Evolutionary conservation across 108 stramenopile species (phyloP), one percentile per base, ranked within the genome.

Genomic region (Cyclotella baltica): DNA sequence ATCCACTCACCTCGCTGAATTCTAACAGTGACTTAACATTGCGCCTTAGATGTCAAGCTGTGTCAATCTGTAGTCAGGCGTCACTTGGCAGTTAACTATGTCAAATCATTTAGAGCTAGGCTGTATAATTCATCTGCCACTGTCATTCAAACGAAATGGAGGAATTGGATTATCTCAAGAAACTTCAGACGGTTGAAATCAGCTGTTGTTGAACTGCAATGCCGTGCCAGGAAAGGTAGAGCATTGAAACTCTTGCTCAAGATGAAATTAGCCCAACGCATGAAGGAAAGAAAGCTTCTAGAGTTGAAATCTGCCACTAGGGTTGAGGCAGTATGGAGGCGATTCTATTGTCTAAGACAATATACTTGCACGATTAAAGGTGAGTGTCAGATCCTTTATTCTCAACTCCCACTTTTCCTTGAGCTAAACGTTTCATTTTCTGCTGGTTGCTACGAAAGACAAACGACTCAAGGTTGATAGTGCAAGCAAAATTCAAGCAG

Each of bases 61-160:
- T 57, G 55, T 28, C 55, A 57, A 57, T 22, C 55, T 57, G 52
- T 53, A 5, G 52, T 53, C 22, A 10, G 52, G 20, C 52, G 52
- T n/a, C 22, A 5, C n/a, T 53, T 22, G 22, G 52, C 52, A 20
- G 20, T 5, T n/a, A 18, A 22, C n/a, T n/a, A 22, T 10, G 16
- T 53, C 5, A 4, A 18, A 5, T 53, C 22, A 5, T n/a, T 53
- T 18, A 18, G n/a, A n/a, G n/a, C 22, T n/a, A 22, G 5, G 52
- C 5, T 20, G 5, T 53, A 53, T n/a, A 20, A 20, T 53, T 18
- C 52, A n/a, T 4, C 52, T n/a, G 52, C 52, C 5, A 22, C 52
- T n/a, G 52, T 53, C 11, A 53, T 53, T 5, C 52, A 53, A 53
- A 20, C 52, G n/a, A 18, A 22, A n/a, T 53, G 52, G 52, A 53